Evolutionary conservation across 768 basidiomycete species (phyloP).

Genomic region (Neoboletus brunneissimus): DNA sequence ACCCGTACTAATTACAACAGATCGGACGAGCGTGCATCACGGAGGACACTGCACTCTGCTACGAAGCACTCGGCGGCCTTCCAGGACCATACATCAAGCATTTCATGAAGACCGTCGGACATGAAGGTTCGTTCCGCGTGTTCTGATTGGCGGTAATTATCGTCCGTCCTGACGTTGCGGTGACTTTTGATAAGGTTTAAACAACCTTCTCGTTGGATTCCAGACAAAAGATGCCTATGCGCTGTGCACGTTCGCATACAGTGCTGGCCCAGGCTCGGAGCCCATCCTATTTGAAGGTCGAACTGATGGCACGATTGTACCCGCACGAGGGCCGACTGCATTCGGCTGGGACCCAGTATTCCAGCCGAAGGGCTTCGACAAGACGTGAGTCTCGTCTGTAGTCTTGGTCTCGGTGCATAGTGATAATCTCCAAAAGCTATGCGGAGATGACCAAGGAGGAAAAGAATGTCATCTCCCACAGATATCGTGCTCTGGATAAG

Average conservation of each 20-base stretch:
- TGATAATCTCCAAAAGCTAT: slow-evolving; percentile 40
- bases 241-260: slow-evolving; percentile 95
- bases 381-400: slow-evolving; percentile 56
- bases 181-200: slow-evolving; percentile 52
- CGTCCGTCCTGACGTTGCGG: not conserved
- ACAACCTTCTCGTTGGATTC: slow-evolving; percentile 77
- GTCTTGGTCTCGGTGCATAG: not conserved
- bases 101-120: slow-evolving; percentile 80
- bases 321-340: slow-evolving; percentile 66
- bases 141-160: not conserved
- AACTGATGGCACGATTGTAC: slow-evolving; percentile 88
- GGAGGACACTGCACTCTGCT: slow-evolving; percentile 94
- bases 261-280: slow-evolving; percentile 73
- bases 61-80: slow-evolving; percentile 82
- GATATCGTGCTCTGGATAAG: slow-evolving; percentile 61
- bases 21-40: slow-evolving; percentile 63
- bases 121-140: slow-evolving; percentile 55
- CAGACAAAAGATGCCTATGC: slow-evolving; percentile 78
- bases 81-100: slow-evolving; percentile 98
- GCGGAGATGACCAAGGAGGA: slow-evolving; percentile 62
- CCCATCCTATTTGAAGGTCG: slow-evolving; percentile 84
- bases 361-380: slow-evolving; percentile 67
- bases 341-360: slow-evolving; percentile 96
- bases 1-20: slow-evolving; percentile 20
- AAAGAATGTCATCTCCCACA: slow-evolving; percentile 67